Base-by-base conservation (phyloP, 345 rosid genomes). In the Syzygium aqueum region DNA sequence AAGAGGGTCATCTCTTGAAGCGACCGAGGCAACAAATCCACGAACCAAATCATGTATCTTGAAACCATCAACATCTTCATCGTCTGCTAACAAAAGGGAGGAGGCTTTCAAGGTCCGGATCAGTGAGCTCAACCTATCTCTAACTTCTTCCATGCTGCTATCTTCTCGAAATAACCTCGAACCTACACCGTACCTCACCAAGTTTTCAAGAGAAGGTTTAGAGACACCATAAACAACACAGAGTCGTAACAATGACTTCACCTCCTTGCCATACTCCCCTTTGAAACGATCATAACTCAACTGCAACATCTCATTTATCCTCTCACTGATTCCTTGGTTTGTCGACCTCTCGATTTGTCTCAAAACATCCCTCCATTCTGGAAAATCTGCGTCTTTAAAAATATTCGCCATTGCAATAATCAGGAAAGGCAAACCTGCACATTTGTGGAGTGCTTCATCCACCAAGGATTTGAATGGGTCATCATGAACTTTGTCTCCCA, bases 51-150 rank as follows among this genome's bases (percentile, higher is more conserved):
- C 59, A 54, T 54, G 59, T 3, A 54, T 54, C 59, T 54, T 54
- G 59, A 54, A 54, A 22, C 59, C 59, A 54, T 54, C 1, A 3
- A 0, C 59, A 3, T 54, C 27, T 22, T 54, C 59, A 54, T 54
- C 0, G 2, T 54, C 59, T 8, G 0, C 0, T 54, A 54, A 22
- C 1, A 54, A 54, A 54, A 54, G 59, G 0, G 27, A 54, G 59
- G 59, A 3, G 0, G 59, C 59, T 54, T 21, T 3, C 4, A 54
- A 0, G 0, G 0, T 22, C 22, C 0, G 27, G 59, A 54, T 0
- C 0, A 22, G 11, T 22, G 59, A 1, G 11, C 0, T 3, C 2
- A 54, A 0, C 27, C 59, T 54, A 54, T 54, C 0, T 54, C 59
- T 1, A 8, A 3, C 11, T 8, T 54, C 59, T 54, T 54, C 11